Base-by-base conservation (phyloP, 257 asterid genomes). In the Solanum clarkiae region DNA sequence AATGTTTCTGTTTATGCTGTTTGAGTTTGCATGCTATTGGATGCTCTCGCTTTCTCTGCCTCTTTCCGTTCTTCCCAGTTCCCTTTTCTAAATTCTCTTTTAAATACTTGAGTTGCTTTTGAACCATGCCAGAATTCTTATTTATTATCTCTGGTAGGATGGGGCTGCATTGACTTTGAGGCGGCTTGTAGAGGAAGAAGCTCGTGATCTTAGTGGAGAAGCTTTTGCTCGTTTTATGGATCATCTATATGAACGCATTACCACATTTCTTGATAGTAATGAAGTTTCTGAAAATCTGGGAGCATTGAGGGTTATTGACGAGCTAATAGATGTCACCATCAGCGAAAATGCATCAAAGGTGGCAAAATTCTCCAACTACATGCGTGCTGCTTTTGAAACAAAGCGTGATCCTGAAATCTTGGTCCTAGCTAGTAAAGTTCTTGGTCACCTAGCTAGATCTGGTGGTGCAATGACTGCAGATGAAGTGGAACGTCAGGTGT, bases 401-500 rank as follows among this genome's bases (percentile, higher is more conserved):
- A 97, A 97, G 88, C 98, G 98, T 42, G 98, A 95, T 84, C 95
- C 94, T 69, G 98, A 95, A 86, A 92, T 94, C 74, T 90, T 97
- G 90, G 93, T 94, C 82, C 91, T 91, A 91, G 97, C 98, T 82
- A 97, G 99, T 91, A 89, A 86, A 91, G 99, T 95, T 87, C 90
- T 97, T 75, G 98, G 99, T 72, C 99, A 97, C 91, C 92, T 97
- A 83, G 99, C 99, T 81, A 92, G 98, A 91, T 98, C 98, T 87
- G 99, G 99, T 82, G 98, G 99, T 87, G 98, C 98, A 83, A 95
- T 94, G 98, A 94, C 99, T 53, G 98, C 99, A 15, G 99, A 97
- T 92, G 99, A 97, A 92, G 98, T 97, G 88, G 99, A 97, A 89
- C 90, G 92, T 80, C 95, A 95, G 95, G 99, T 97, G 88, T 49